phyloP scores from a whole-genome alignment of 805 yeast genomes.

The Kazachstania africana region DNA sequence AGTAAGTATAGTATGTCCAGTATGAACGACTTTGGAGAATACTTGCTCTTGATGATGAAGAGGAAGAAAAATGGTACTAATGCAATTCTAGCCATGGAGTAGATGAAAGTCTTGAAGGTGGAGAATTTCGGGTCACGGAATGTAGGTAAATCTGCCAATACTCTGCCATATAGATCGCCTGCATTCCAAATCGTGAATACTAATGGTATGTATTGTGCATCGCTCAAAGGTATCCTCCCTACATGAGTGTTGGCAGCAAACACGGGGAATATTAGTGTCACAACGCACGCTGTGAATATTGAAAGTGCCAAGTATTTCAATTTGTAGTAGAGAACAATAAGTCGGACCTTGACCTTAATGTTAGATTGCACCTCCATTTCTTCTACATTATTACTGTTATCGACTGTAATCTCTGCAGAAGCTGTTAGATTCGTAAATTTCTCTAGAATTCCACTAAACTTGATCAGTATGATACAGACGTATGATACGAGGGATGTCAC shows the following conservation, averaged over 20 bases:
- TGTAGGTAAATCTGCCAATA: slow-evolving; percentile 39
- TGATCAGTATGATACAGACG: slow-evolving; percentile 15
- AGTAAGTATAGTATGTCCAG: slow-evolving; percentile 59
- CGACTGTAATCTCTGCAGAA: slow-evolving; percentile 7
- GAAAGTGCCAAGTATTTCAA: slow-evolving; percentile 53
- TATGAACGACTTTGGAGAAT: slow-evolving; percentile 11
- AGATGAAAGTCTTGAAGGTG: slow-evolving; percentile 33
- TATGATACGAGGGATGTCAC: slow-evolving; percentile 22
- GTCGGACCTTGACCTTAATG: slow-evolving; percentile 39
- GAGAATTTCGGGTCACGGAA: slow-evolving; percentile 14
- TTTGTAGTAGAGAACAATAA: slow-evolving; percentile 46
- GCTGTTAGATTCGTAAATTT: slow-evolving; percentile 1
- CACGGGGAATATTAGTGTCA: slow-evolving; percentile 74
- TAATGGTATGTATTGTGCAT: slow-evolving; percentile 53
- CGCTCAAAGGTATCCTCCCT: slow-evolving; percentile 22
- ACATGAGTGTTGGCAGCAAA: slow-evolving; percentile 67
- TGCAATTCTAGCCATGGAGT: slow-evolving; percentile 42
- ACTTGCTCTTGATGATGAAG: slow-evolving; percentile 31
- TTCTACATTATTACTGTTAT: background rate
- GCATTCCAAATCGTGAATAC: slow-evolving; percentile 78
- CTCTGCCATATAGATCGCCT: slow-evolving; percentile 77
- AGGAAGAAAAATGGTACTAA: slow-evolving; percentile 64
- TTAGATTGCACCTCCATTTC: background rate
- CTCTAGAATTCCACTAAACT: slow-evolving; percentile 14
- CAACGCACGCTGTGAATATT: slow-evolving; percentile 60